These are phyloP conservation scores for Dianthus caryophyllus DNA, from an alignment of 148 eudicot species.

Conservation along the genomic window DNA sequence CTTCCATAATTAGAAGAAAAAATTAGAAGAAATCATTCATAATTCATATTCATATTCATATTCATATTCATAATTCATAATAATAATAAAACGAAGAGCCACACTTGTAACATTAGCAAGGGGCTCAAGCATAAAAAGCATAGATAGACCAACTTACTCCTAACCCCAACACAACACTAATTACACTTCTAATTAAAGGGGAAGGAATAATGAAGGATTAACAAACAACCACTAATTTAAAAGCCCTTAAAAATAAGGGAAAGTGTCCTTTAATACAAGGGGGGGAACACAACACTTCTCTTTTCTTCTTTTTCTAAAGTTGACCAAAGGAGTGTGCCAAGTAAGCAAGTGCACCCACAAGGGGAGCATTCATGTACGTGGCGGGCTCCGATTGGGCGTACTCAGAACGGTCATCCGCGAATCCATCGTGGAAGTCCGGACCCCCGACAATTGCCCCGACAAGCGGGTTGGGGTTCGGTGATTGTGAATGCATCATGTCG, in stretches of 20 bases:
- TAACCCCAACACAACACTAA: conserved; percentile 24
- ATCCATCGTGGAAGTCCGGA: conserved; percentile 55
- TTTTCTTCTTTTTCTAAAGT: too few relatives aligned
- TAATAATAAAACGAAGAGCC: conserved; percentile 32
- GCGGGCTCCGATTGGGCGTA: conserved; percentile 79
- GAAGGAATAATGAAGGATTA: neutral
- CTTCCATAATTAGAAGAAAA: too few relatives aligned
- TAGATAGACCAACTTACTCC: too few relatives aligned
- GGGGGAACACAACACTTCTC: conserved; percentile 7
- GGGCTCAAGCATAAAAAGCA: conserved; percentile 30
- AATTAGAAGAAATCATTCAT: too few relatives aligned
- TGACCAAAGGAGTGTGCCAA: conserved; percentile 86
- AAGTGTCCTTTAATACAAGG: neutral
- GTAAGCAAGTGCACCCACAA: conserved; percentile 74
- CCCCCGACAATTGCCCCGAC: conserved; percentile 82
- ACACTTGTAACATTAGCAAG: conserved; percentile 25
- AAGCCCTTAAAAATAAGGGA: conserved; percentile 15
- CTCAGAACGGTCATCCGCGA: conserved; percentile 64
- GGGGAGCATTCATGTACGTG: conserved; percentile 75
- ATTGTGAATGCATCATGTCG: conserved; percentile 43
- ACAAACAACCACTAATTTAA: neutral
- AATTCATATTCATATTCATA: too few relatives aligned
- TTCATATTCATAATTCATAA: too few relatives aligned
- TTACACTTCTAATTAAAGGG: conserved; percentile 19
- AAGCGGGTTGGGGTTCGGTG: conserved; percentile 67